Evolutionary conservation across 768 basidiomycete species (phyloP), one percentile per base, ranked within the genome.

Genomic region (Lentinula aciculospora): DNA sequence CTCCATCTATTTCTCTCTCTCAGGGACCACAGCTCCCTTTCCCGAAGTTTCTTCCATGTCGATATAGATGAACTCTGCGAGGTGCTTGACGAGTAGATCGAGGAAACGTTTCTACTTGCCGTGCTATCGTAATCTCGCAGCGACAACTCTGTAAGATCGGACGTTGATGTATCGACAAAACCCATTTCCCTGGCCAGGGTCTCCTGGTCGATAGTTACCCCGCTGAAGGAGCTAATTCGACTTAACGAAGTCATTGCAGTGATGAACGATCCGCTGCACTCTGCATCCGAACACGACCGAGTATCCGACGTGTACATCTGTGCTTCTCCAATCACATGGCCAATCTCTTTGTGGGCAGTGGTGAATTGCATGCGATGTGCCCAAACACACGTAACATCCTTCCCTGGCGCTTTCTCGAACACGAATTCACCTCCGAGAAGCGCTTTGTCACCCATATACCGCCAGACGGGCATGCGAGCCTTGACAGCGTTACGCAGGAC

Each of bases 401-500:
- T 84, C 81, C 82, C 83, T 8, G 83, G 83, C 13, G 82, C 2
- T 17, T 39, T 53, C 8, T 34, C 83, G 15, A 89, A 75, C 25
- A 89, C 74, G 62, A 89, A 89, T 69, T 90, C 88, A 36, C 88
- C 88, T 27, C 88, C 88, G 17, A 89, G 70, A 64, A 88, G 88
- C 17, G 78, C 68, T 56, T 79, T 67, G 59, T 86, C 79, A 0
- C 85, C 86, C n/a, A 78, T 79, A 45, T 74, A 71, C 63, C 79
- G 78, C 76, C 81, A 82, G 8, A 83, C 69, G 0, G 85, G 83
- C 83, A 88, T 86, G 27, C 79, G 76, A 13, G 78, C 77, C 54
- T 76, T 76, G 19, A 84, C 65, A 3, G 81, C 80, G 61, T 81
- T 82, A 55, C 69, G 71, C 29, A 84, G 72, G 28, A 86, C 81